A percentile compares a stretch with the other conserved stretches of the same genome.
Evolutionary conservation across 2,329 filamentous ascomycete species (phyloP).

Genomic region (Chalaropsis ovoidea): DNA sequence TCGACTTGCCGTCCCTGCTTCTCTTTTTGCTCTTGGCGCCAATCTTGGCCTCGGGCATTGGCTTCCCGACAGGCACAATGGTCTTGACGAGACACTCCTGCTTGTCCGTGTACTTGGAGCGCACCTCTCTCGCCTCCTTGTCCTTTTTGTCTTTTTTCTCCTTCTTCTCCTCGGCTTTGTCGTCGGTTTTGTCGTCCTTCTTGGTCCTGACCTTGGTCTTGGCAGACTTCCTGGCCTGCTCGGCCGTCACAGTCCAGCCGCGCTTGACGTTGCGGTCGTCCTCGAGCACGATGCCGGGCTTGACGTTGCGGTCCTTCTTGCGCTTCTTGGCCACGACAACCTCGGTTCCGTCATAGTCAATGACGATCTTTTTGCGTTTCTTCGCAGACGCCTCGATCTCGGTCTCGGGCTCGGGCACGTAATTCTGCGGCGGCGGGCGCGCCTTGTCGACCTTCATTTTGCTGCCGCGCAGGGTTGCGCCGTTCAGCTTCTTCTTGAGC

Average conservation of each 20-base stretch:
- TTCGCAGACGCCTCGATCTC: slow-evolving; percentile 31
- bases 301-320: slow-evolving; percentile 43
- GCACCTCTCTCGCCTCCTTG: slow-evolving; percentile 48
- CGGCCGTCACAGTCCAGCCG: slow-evolving; percentile 69
- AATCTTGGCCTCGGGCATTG: slow-evolving; percentile 35
- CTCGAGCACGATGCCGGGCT: slow-evolving; percentile 60
- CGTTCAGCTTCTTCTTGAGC: slow-evolving; percentile 82
- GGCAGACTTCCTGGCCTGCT: slow-evolving; percentile 39
- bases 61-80: slow-evolving; percentile 47
- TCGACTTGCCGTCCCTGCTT: slow-evolving; percentile 44
- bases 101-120: slow-evolving; percentile 70
- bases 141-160: slow-evolving; percentile 43
- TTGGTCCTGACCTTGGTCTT: slow-evolving; percentile 36
- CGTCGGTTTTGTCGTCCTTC: slow-evolving; percentile 34
- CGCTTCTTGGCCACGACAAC: slow-evolving; percentile 37
- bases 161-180: slow-evolving; percentile 36
- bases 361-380: slow-evolving; percentile 36
- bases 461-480: slow-evolving; percentile 67
- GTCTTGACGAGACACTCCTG: slow-evolving; percentile 80
- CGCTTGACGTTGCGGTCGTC: slow-evolving; percentile 71
- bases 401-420: slow-evolving; percentile 33
- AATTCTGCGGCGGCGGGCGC: slow-evolving; percentile 41
- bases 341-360: slow-evolving; percentile 30
- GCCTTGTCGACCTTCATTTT: slow-evolving; percentile 82
- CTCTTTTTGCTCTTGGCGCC: slow-evolving; percentile 48